These are phyloP conservation scores for Asterochloris sp. DNA, from an alignment of 139 green algal species.

Conservation along the genomic window DNA sequence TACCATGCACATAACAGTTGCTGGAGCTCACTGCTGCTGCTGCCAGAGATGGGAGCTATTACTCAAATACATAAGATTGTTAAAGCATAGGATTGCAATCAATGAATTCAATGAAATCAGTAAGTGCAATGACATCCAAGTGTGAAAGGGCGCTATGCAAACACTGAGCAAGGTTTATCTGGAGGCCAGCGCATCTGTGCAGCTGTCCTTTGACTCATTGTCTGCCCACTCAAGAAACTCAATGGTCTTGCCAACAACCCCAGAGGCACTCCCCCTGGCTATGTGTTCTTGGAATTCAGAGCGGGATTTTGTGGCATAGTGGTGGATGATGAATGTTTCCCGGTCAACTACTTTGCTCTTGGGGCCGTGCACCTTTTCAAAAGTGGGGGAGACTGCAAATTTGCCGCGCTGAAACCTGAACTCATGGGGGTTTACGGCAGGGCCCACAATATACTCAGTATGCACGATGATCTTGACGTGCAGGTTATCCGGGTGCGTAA, in stretches of 20 bases:
- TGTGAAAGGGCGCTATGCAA: too few species aligned
- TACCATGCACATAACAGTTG: too few species aligned
- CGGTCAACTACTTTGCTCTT: conserved; percentile 11
- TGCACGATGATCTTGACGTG: conserved; percentile 28
- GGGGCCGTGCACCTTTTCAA: conserved; percentile 7
- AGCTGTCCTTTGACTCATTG: conserved; percentile 8
- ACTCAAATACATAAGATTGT: too few species aligned
- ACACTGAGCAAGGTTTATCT: too few species aligned
- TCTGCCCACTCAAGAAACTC: conserved; percentile 22
- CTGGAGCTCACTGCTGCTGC: too few species aligned
- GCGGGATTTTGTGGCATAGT: conserved; percentile 46
- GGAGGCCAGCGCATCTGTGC: background rate
- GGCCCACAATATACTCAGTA: conserved; percentile 15
- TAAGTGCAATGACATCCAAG: too few species aligned
- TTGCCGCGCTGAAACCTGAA: conserved; percentile 17
- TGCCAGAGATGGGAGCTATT: too few species aligned
- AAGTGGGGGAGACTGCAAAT: conserved; percentile 14
- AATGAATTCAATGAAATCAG: too few species aligned
- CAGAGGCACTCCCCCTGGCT: conserved; percentile 36
- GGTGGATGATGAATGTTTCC: conserved; percentile 34
- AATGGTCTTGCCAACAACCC: conserved; percentile 9
- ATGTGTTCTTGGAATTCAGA: conserved; percentile 49
- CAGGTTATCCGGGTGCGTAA: conserved; percentile 1
- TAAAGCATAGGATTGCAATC: too few species aligned
- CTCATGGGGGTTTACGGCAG: conserved; percentile 5